phyloP scores from a whole-genome alignment of 352 stramenopile genomes.

The Phytophthora sp. region DNA sequence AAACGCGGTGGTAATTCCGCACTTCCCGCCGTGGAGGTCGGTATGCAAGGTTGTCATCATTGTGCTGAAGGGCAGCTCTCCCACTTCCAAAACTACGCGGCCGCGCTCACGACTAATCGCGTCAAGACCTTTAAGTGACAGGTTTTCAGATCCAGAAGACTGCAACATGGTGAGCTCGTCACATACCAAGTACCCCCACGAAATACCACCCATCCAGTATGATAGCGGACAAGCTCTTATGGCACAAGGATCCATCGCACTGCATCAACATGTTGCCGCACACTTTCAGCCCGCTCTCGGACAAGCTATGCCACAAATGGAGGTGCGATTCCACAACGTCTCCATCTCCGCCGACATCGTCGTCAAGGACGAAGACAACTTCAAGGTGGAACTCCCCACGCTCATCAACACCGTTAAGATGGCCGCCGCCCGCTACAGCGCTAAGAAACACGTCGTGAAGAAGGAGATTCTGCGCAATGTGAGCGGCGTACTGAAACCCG shows the following conservation, averaged over 20 bases:
- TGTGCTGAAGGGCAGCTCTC: too few species aligned
- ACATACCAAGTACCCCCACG: background rate
- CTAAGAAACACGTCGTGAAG: constrained; percentile 42
- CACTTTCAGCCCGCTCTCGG: constrained; percentile 18
- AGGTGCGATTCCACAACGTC: constrained; percentile 41
- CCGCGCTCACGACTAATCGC: too few species aligned
- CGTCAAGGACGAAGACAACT: constrained; percentile 17
- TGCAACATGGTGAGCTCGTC: background rate
- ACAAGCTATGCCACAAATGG: constrained; percentile 29
- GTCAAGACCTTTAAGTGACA: too few species aligned
- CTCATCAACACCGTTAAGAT: constrained; percentile 24
- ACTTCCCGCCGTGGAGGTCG: too few species aligned
- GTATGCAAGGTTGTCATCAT: too few species aligned
- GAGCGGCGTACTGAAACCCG: constrained; percentile 27
- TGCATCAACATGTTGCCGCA: constrained; percentile 28
- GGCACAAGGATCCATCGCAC: constrained; percentile 3
- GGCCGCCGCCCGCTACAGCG: constrained; percentile 7
- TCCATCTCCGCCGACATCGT: constrained; percentile 34
- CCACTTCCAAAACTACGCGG: too few species aligned
- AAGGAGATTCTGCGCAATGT: constrained; percentile 55
- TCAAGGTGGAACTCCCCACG: constrained; percentile 27
- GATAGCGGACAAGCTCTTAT: constrained; percentile 11
- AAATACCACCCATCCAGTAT: background rate
- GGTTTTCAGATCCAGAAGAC: too few species aligned
- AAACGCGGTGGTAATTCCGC: too few species aligned